A percentile compares a stretch with the other conserved stretches of the same genome.
Evolutionary conservation across 441 rosid species (phyloP).

Genomic region (Aquilaria agallochum): DNA sequence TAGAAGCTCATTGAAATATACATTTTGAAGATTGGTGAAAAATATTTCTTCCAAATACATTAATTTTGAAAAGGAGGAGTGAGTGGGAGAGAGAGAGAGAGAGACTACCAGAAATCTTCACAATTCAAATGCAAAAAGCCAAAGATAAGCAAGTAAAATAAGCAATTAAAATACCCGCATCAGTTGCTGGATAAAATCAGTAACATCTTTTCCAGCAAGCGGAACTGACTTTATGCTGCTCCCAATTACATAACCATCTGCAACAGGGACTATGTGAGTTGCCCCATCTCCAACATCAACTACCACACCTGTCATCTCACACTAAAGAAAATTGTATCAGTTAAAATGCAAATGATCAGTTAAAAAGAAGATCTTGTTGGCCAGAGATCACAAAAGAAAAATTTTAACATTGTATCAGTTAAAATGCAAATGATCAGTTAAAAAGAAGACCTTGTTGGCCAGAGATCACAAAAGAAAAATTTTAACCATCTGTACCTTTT

Average conservation of each 20-base stretch:
- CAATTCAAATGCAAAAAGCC: no score
- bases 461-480: background rate
- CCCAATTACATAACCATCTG: constrained; percentile 98
- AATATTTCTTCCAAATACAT: no score
- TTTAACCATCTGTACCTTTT: background rate
- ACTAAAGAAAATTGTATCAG: constrained; percentile 62
- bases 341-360: constrained; percentile 22
- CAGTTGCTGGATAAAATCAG: constrained; percentile 93
- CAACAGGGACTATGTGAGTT: constrained; percentile 95
- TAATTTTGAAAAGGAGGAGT: no score
- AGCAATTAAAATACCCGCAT: constrained; percentile 66
- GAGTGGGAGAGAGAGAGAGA: no score
- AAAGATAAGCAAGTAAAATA: no score
- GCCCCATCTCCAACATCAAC: constrained; percentile 99
- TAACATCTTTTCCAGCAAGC: constrained; percentile 90
- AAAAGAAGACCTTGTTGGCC: constrained; percentile 2
- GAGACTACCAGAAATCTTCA: no score
- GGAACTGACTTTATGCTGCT: constrained; percentile 96
- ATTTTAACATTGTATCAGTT: constrained; percentile 31
- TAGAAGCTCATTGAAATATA: no score
- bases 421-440: constrained; percentile 18
- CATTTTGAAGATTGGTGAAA: no score
- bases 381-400: background rate
- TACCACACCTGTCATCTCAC: constrained; percentile 99
- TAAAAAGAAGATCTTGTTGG: constrained; percentile 3